These are phyloP conservation scores for Triticum urartu DNA, from an alignment of 176 grass and related monocot species.

Conservation along the genomic window DNA sequence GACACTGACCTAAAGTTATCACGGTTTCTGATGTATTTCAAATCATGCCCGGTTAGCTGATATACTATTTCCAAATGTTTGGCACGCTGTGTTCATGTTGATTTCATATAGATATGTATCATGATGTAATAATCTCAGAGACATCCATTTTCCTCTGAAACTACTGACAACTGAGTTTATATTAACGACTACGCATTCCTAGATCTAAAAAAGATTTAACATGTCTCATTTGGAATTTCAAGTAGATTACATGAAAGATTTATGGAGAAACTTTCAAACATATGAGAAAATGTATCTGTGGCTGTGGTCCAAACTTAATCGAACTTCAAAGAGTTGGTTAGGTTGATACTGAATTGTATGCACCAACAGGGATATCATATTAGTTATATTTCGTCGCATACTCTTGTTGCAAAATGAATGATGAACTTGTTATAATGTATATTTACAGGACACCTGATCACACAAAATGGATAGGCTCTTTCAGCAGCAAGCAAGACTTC, in stretches of 20 bases:
- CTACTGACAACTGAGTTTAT: background rate
- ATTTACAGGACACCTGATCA: slow-evolving; percentile 78
- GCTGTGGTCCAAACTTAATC: background rate
- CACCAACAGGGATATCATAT: background rate
- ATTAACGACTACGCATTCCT: background rate
- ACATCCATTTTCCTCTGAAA: background rate
- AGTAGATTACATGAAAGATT: background rate
- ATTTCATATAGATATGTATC: background rate
- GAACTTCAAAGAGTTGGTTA: background rate
- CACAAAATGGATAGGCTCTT: slow-evolving; percentile 98
- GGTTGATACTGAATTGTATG: background rate
- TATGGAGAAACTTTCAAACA: background rate
- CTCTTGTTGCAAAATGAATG: background rate
- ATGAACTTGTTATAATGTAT: background rate
- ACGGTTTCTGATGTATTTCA: background rate
- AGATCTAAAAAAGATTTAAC: background rate
- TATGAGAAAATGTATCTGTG: background rate
- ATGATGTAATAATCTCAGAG: background rate
- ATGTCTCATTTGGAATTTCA: background rate
- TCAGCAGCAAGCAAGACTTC: slow-evolving; percentile 84
- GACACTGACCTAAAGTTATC: background rate
- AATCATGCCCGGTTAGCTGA: background rate
- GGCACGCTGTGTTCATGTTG: background rate
- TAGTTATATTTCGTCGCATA: background rate
- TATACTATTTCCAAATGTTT: background rate